Percentiles rank a stretch among this genome's conserved stretches.
phyloP scores from a whole-genome alignment of 345 rosid genomes.

The Luvunga scandens region DNA sequence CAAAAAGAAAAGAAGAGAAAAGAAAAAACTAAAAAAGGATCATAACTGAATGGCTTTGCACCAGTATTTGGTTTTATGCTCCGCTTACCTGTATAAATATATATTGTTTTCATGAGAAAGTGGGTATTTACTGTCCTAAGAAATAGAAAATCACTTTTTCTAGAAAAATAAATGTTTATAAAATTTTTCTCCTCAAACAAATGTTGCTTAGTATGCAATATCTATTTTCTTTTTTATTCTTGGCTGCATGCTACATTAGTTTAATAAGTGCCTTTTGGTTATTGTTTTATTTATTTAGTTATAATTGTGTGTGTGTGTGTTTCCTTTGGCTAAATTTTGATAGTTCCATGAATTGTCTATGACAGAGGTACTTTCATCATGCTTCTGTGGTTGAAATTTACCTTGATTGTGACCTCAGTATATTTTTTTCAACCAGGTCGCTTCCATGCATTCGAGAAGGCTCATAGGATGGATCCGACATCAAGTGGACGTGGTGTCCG shows the following conservation, averaged over 20 bases:
- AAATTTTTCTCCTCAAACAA: not conserved
- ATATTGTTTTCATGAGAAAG: not conserved
- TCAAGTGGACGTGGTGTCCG: slow-evolving; percentile 84
- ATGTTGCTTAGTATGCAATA: not conserved
- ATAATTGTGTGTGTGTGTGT: not conserved
- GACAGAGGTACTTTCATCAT: not conserved
- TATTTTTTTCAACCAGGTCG: slow-evolving; percentile 57
- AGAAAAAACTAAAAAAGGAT: not conserved
- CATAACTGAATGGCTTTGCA: not conserved
- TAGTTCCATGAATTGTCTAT: not conserved
- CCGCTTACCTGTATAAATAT: not conserved
- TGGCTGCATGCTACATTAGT: not conserved
- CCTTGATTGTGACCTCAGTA: not conserved
- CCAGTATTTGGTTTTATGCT: not conserved
- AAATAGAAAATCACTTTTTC: not conserved
- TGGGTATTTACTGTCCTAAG: not conserved
- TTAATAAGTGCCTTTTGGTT: not conserved
- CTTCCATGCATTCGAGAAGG: slow-evolving; percentile 84
- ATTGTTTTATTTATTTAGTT: not conserved
- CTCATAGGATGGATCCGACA: slow-evolving; percentile 65
- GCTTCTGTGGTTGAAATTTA: not conserved
- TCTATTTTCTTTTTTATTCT: not conserved
- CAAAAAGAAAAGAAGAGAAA: not conserved
- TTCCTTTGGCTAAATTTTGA: not conserved
- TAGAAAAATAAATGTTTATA: not conserved